These are phyloP conservation scores for Aphanomyces stellatus DNA, from an alignment of 352 stramenopile genomes.

Conservation along the genomic window DNA sequence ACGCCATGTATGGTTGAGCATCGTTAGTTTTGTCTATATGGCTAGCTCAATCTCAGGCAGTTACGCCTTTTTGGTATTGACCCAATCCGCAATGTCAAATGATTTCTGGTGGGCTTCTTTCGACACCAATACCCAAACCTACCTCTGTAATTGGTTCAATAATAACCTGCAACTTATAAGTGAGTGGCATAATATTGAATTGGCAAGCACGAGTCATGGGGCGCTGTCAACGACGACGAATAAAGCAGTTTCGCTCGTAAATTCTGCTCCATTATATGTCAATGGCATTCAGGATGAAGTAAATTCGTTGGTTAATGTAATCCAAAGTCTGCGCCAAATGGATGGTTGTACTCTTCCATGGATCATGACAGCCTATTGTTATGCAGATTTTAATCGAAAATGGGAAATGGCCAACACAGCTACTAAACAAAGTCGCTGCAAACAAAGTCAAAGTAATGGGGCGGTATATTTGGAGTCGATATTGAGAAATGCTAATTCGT, in stretches of 20 bases:
- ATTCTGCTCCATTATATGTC: not conserved
- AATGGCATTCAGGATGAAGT: constrained; percentile 6
- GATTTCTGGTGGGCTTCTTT: constrained; percentile 18
- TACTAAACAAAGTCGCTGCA: not conserved
- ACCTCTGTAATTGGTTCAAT: constrained; percentile 10
- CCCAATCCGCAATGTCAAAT: constrained; percentile 3
- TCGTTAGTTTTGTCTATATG: constrained; percentile 6
- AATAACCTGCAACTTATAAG: not conserved
- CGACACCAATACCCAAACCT: not conserved
- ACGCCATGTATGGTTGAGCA: not conserved
- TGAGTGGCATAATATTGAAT: not conserved
- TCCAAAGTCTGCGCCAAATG: constrained; percentile 7
- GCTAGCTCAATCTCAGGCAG: not conserved
- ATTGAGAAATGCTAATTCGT: not conserved
- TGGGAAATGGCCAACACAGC: constrained; percentile 9
- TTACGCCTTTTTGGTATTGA: constrained; percentile 5
- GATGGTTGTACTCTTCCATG: constrained; percentile 8
- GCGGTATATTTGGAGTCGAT: constrained; percentile 11
- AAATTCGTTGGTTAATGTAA: constrained; percentile 3
- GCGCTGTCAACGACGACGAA: not conserved
- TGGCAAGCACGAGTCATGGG: not conserved
- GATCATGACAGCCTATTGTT: constrained; percentile 1
- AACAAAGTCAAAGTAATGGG: not conserved
- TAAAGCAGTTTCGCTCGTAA: not conserved
- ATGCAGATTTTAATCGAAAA: constrained; percentile 11